Evolutionary conservation across 495 filamentous ascomycete genomes (phyloP).

Genomic region (Tuber melanosporum): DNA sequence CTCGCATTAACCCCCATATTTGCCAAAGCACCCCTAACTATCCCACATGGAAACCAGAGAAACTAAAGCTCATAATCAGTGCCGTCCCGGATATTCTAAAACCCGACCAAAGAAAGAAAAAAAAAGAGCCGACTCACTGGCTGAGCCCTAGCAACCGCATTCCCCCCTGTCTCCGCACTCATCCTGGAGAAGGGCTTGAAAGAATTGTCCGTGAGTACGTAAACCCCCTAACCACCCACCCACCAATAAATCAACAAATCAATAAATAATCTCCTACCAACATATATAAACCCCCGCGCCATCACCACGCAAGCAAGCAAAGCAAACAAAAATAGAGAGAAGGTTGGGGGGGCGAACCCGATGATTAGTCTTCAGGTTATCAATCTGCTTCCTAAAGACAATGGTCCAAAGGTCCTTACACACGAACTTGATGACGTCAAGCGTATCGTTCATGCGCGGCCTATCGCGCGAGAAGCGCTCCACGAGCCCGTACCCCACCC

Average conservation of each 20-base stretch:
- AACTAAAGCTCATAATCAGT: conserved; percentile 52
- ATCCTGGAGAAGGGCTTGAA: conserved; percentile 85
- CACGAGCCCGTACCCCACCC: conserved; percentile 86
- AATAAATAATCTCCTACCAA: not conserved
- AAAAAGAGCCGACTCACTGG: conserved; percentile 54
- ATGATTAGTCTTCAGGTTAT: conserved; percentile 98
- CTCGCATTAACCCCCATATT: conserved; percentile 85
- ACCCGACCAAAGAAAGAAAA: not conserved
- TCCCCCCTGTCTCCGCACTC: conserved; percentile 66
- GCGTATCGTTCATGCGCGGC: conserved; percentile 76
- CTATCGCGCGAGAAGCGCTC: conserved; percentile 86
- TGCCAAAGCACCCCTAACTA: conserved; percentile 80
- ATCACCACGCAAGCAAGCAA: not conserved
- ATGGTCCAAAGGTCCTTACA: conserved; percentile 97
- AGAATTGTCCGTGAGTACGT: conserved; percentile 87
- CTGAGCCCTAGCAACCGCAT: conserved; percentile 66
- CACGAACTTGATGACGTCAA: conserved; percentile 93
- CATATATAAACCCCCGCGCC: not conserved
- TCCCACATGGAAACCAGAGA: conserved; percentile 88
- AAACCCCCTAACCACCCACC: conserved; percentile 63
- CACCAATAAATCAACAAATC: conserved; percentile 9
- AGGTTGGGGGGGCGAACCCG: conserved; percentile 50
- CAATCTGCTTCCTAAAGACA: conserved; percentile 91
- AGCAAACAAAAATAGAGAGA: not conserved
- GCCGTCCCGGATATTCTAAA: not conserved